Base-by-base conservation (phyloP, 768 basidiomycete species). In the Cyclocybe aegerita region DNA sequence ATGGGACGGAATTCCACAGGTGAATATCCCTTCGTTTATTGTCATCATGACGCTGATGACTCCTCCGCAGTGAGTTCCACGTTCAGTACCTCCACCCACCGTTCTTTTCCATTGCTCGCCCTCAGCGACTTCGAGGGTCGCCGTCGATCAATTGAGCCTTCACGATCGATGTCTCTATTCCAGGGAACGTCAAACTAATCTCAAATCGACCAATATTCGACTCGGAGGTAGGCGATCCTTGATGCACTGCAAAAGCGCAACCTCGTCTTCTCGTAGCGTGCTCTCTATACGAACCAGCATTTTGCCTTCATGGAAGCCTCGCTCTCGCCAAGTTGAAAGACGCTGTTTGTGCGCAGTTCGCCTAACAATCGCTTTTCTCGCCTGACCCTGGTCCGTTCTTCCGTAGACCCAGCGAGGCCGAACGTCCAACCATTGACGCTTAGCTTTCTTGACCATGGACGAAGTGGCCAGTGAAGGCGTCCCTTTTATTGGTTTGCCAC, bases 71-170 rank as follows among this genome's bases (percentile, higher is more conserved):
- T 14, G 72, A 75, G 63, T 73, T 71, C 63, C 72, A 72, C 4
- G 62, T 71, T 14, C 69, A 76, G 53, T 70, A 68, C 48, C 56
- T 71, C 35, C 70, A 70, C 33, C 75, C 74, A 7, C 73, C 75
- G 0, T 76, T 72, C 59, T 69, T 75, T 65, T 63, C 60, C 9
- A 50, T 64, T 30, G 59, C 61, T 0, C 66, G 74, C 3, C 74
- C 74, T 0, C 60, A 50, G 0, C 55, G 70, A 39, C 58, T 54
- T 35, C 60, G 0, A 64, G 59, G 17, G 60, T 75, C 40, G 58
- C 59, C 32, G 74, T 69, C 51, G 66, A 65, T 32, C 55, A 65
- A n/a, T n/a, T n/a, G n/a, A 10, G 52, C 53, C 33, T 70, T 73
- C 55, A 67, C 57, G 7, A 53, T 72, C 3, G 41, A 62, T 9